Evolutionary conservation across 352 stramenopile species (phyloP).

Genomic region (Blastocystis sp.): DNA sequence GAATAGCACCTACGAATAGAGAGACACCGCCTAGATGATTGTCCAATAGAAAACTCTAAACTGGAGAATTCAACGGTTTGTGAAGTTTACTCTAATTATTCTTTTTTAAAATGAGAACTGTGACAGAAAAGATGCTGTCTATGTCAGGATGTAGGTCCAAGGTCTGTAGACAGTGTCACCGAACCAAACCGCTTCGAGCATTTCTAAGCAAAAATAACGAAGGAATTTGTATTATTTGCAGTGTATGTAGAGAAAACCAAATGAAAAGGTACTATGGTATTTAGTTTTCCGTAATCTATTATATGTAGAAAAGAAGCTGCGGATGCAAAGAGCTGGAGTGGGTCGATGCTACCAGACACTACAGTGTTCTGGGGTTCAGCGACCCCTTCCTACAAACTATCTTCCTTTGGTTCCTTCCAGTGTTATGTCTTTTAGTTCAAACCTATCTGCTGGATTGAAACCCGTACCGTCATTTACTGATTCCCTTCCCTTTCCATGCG

Average conservation of each 20-base stretch:
- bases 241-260: constrained; percentile 11
- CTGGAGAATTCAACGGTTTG: not conserved
- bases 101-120: not conserved
- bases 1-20: not conserved
- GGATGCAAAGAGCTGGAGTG: not conserved
- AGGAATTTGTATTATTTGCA: constrained; percentile 47
- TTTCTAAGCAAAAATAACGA: constrained; percentile 26
- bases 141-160: not conserved
- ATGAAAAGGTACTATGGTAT: constrained; percentile 15
- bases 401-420: not conserved
- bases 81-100: no score
- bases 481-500: not conserved
- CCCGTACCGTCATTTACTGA: not conserved
- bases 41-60: not conserved
- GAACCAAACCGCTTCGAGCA: constrained; percentile 4
- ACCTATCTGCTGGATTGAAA: not conserved
- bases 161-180: constrained; percentile 28
- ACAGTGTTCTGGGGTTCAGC: no score
- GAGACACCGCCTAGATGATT: not conserved
- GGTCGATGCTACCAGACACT: no score
- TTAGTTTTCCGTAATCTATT: not conserved
- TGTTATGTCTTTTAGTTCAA: not conserved
- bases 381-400: not conserved
- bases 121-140: no score
- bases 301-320: constrained; percentile 6